Evolutionary conservation across 2,329 filamentous ascomycete genomes (phyloP).

Genomic region (Nakataea oryzae): DNA sequence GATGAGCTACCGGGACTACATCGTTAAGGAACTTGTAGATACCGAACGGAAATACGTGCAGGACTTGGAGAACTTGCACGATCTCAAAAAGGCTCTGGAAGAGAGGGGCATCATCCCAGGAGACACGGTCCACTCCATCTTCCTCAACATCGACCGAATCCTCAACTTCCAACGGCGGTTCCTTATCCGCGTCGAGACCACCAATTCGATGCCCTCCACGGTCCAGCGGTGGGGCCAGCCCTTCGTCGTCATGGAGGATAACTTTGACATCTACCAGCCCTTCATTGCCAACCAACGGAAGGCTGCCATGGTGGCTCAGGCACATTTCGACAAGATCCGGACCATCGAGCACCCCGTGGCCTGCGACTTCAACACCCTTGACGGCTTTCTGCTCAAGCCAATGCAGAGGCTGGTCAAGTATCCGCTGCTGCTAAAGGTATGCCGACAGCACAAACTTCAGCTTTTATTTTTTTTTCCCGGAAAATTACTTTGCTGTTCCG

Average conservation of each 20-base stretch:
- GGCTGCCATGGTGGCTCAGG: slow-evolving; percentile 73
- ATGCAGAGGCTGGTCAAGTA: slow-evolving; percentile 96
- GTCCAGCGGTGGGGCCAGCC: slow-evolving; percentile 92
- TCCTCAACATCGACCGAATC: slow-evolving; percentile 89
- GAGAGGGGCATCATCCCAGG: slow-evolving; percentile 81
- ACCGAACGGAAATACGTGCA: slow-evolving; percentile 98
- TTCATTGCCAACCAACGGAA: slow-evolving; percentile 96
- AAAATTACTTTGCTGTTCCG: not conserved
- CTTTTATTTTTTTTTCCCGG: not conserved
- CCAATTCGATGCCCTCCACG: slow-evolving; percentile 68
- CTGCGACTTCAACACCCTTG: slow-evolving; percentile 75
- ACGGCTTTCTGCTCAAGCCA: slow-evolving; percentile 89
- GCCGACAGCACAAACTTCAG: slow-evolving; percentile 8
- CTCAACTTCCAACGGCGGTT: slow-evolving; percentile 94
- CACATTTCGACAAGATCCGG: slow-evolving; percentile 79
- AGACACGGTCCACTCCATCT: slow-evolving; percentile 87
- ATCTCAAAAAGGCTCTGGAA: slow-evolving; percentile 82
- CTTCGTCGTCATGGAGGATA: slow-evolving; percentile 74
- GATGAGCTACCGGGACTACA: slow-evolving; percentile 71
- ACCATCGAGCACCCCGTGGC: slow-evolving; percentile 69
- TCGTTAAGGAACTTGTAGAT: slow-evolving; percentile 83
- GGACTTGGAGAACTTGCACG: slow-evolving; percentile 87
- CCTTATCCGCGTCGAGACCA: slow-evolving; percentile 90
- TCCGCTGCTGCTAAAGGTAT: slow-evolving; percentile 74
- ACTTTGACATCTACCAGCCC: slow-evolving; percentile 87